Evolutionary conservation across 306 rosid species (phyloP).

Genomic region (Echinosophora koreensis): DNA sequence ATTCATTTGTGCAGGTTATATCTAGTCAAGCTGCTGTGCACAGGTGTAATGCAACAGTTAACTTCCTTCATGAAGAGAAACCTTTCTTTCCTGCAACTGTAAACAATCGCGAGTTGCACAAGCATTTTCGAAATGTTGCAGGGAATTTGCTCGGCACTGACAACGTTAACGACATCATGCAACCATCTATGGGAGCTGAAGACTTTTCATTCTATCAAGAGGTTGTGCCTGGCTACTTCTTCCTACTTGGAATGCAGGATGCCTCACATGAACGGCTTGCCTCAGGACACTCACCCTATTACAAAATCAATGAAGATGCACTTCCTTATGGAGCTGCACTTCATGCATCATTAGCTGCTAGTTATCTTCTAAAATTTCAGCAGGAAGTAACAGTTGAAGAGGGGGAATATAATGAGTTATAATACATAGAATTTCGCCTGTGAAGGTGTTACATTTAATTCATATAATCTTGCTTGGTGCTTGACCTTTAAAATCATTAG

Average conservation of each 20-base stretch:
- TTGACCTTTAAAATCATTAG: background rate
- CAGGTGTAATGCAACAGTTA: slow-evolving; percentile 74
- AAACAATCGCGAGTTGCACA: slow-evolving; percentile 61
- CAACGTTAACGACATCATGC: slow-evolving; percentile 54
- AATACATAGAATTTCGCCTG: background rate
- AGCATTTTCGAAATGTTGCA: slow-evolving; percentile 57
- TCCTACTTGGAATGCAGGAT: slow-evolving; percentile 68
- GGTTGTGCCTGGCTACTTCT: slow-evolving; percentile 78
- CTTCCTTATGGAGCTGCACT: slow-evolving; percentile 88
- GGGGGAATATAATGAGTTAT: slow-evolving; percentile 9
- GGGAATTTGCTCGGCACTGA: slow-evolving; percentile 63
- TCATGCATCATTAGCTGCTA: slow-evolving; percentile 82
- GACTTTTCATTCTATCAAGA: slow-evolving; percentile 89
- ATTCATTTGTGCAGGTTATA: slow-evolving; percentile 63
- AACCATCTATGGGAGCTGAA: slow-evolving; percentile 71
- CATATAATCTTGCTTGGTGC: background rate
- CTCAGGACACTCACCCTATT: slow-evolving; percentile 66
- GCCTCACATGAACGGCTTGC: slow-evolving; percentile 43
- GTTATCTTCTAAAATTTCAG: slow-evolving; percentile 61
- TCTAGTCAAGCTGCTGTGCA: slow-evolving; percentile 77
- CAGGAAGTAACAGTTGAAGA: slow-evolving; percentile 38
- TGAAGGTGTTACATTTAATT: background rate
- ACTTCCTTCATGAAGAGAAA: slow-evolving; percentile 53
- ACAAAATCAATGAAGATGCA: slow-evolving; percentile 73
- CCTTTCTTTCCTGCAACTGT: slow-evolving; percentile 64